Conservation (phyloP, 352 stramenopile genomes). For the Blastocystis sp. region DNA sequence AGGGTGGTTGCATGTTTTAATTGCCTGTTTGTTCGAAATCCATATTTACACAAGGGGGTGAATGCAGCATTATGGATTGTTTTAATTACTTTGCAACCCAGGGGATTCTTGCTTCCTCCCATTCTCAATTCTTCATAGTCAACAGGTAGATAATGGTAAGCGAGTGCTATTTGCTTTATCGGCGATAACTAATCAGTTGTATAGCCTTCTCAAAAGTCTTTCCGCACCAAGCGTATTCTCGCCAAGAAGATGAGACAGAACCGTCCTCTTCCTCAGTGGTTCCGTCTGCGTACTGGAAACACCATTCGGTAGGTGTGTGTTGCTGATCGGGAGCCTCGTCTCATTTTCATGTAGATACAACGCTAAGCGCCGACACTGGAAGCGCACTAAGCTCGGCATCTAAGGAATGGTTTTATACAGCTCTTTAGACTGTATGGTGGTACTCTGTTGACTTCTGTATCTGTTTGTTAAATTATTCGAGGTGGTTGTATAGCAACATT, state of each 20-base stretch:
- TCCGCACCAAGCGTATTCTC: conserved; percentile 97
- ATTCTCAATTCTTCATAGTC: conserved; percentile 9
- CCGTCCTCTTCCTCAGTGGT: conserved; percentile 98
- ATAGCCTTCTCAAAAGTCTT: conserved; percentile 97
- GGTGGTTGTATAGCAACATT: not conserved
- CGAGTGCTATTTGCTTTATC: not conserved
- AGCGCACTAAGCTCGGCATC: conserved; percentile 98
- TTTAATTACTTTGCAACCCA: not conserved
- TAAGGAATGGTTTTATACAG: conserved; percentile 73
- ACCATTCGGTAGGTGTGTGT: conserved; percentile 80
- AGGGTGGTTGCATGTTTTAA: conserved; percentile 28
- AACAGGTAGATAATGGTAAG: conserved; percentile 63
- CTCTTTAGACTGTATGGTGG: conserved; percentile 31
- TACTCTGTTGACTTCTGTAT: conserved; percentile 46
- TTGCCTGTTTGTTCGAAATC: not conserved
- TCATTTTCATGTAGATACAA: conserved; percentile 84
- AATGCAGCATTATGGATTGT: not conserved
- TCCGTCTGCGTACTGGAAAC: conserved; percentile 97
- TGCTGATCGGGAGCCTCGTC: not conserved
- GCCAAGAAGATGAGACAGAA: conserved; percentile 99
- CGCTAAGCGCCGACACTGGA: conserved; percentile 98
- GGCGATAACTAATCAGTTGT: not conserved
- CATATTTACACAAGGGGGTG: not conserved
- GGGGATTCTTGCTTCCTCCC: not conserved
- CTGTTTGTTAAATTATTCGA: conserved; percentile 42